Base-by-base conservation (phyloP, 2,329 filamentous ascomycete genomes). In the Talaromyces sp. region DNA sequence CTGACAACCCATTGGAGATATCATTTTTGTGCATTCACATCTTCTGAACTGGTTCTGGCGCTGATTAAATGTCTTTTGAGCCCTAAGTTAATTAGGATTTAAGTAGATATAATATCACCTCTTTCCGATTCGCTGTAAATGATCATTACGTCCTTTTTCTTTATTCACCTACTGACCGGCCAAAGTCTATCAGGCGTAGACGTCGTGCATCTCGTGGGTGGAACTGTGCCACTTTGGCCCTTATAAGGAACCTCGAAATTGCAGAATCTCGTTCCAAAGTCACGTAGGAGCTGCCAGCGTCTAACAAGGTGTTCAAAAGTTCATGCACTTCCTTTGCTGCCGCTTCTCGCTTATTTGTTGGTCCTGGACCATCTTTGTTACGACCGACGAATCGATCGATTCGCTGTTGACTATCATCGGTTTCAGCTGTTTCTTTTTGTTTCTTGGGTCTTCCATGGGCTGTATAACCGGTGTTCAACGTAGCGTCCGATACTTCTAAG, bases 401-500 rank as follows among this genome's bases (percentile, higher is more conserved):
- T 6, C 77, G 73, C 50, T 75, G 74, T 54, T 82, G 80, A 29
- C 73, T 68, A 8, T 60, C 49, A 24, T 40, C 56, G 36, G 64
- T 62, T 17, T 68, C 69, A 30, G 72, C 55, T 5, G 53, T 46
- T n/a, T 57, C 45, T 45, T 68, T 72, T 4, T 61, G 63, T 51
- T 71, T 74, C 52, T 76, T 80, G 0, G 71, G 67, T 47, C 75
- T 80, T 14, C 80, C 80, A 57, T 79, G 76, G 36, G 73, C 73
- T 3, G 79, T 82, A 67, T 82, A 83, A n/a, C 81, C 81, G 22
- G 75, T 75, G 47, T 76, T 76, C 36, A 83, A 70, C 7, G 70
- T 76, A 11, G 75, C 82, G 40, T 87, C 81, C 8, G 77, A 81
- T 62, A 77, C 86, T 73, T 88, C 84, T 65, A 88, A 79, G 62